Evolutionary conservation across 2,329 filamentous ascomycete genomes (phyloP), one percentile per base, ranked within the genome.

Genomic region (Microdochium paspali): DNA sequence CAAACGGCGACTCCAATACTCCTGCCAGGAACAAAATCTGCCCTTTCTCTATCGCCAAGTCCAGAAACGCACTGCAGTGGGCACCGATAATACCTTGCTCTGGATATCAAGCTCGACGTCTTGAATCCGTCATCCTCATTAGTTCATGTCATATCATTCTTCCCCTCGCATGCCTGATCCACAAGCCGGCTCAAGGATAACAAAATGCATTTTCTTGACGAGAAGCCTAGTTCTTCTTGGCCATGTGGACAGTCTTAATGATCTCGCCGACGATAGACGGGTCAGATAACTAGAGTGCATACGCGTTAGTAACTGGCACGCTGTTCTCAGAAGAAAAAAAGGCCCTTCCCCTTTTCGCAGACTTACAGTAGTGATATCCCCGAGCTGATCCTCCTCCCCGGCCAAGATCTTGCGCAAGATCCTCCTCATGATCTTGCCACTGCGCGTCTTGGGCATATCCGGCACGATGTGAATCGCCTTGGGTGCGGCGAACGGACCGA

Each of bases 361-460:
- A n/a, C 85, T 73, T 76, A 94, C 88, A 56, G 93, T 97, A 20
- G 87, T 87, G 30, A 77, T 94, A 62, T 98, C 93, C 58, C 93
- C 93, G 47, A 98, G 76, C 69, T 95, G 90, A 66, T 98, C 93
- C 70, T 96, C 91, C 74, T 98, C 93, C 30, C 91, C 91, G 15
- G 90, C 90, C 57, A 98, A 70, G 61, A 98, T 95, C 87, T 98
- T 98, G 60, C 93, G 80, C 73, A 98, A 70, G 62, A 98, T 95
- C 54, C 93, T 84, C 53, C 93, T 81, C 93, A 98, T 98, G 62
- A 98, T 98, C 85, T 98, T 98, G 56, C 93, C 93, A 57, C 87
- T 95, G 58, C 93, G 80, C 31, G 93, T 98, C 82, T 98, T 97
- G 60, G 93, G 93, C 54, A 98, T 79, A 65, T 98, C 93, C 3